Percentiles rank a stretch among this genome's conserved stretches.
These are phyloP conservation scores for Talaromyces sp. DNA, from an alignment of 2,329 filamentous ascomycete species.

Conservation along the genomic window DNA sequence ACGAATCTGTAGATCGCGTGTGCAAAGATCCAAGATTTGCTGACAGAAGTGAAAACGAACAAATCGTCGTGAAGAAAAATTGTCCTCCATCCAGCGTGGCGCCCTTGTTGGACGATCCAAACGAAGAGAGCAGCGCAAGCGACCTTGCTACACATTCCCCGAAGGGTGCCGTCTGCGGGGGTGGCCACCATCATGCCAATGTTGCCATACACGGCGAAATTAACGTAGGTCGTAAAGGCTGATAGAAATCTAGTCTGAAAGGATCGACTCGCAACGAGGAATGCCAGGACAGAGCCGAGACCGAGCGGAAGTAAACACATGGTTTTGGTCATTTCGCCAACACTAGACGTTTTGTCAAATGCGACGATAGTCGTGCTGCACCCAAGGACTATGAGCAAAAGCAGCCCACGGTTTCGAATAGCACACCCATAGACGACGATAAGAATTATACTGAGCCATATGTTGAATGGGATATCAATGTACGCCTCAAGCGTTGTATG, in stretches of 20 bases:
- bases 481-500: conserved; percentile 12
- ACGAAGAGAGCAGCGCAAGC: background rate
- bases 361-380: background rate
- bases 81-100: conserved; percentile 19
- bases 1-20: conserved; percentile 21
- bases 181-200: conserved; percentile 19
- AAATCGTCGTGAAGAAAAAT: conserved; percentile 16
- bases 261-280: conserved; percentile 13
- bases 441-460: conserved; percentile 19
- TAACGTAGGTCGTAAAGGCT: conserved; percentile 19
- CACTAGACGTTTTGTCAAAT: background rate
- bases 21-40: conserved; percentile 23
- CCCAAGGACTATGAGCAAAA: background rate
- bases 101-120: conserved; percentile 8
- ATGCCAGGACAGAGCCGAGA: background rate
- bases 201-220: conserved; percentile 21
- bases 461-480: conserved; percentile 20
- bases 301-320: background rate
- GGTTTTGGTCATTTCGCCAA: background rate
- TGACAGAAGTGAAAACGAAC: conserved; percentile 21
- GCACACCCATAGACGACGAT: conserved; percentile 18
- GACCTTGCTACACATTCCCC: conserved; percentile 16
- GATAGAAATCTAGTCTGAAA: conserved; percentile 17
- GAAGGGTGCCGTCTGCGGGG: conserved; percentile 18
- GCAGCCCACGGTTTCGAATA: conserved; percentile 15